Evolutionary conservation across 495 filamentous ascomycete genomes (phyloP).

Genomic region (Penicillium chermesinum): DNA sequence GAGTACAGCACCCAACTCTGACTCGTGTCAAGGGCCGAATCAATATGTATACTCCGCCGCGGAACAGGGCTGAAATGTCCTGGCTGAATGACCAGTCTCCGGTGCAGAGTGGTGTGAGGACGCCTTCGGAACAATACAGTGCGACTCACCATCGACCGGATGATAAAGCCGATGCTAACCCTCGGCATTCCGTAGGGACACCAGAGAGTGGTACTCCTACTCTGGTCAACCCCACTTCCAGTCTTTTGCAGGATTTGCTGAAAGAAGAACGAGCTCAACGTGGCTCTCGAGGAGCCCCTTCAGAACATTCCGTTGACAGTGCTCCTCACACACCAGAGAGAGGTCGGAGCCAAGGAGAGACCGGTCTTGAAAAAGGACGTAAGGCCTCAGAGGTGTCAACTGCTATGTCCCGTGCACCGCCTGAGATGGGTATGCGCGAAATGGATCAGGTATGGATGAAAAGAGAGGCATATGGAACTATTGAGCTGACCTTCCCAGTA

Average conservation of each 20-base stretch:
- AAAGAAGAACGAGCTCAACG: slow-evolving; percentile 45
- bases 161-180: slow-evolving; percentile 6
- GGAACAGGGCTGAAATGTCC: slow-evolving; percentile 26
- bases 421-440: slow-evolving; percentile 48
- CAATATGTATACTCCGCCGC: slow-evolving; percentile 37
- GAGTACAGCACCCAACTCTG: slow-evolving; percentile 32
- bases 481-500: slow-evolving; percentile 27
- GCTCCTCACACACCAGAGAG: slow-evolving; percentile 29
- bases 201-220: slow-evolving; percentile 26
- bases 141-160: neutral
- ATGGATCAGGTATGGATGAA: slow-evolving; percentile 40
- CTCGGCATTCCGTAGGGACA: slow-evolving; percentile 16
- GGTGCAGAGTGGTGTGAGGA: slow-evolving; percentile 11
- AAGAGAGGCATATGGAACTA: neutral
- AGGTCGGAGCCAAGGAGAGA: slow-evolving; percentile 27
- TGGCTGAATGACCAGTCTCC: slow-evolving; percentile 36
- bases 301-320: slow-evolving; percentile 23
- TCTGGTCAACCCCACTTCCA: slow-evolving; percentile 42
- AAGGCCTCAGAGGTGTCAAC: slow-evolving; percentile 23
- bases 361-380: slow-evolving; percentile 34
- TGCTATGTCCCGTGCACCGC: slow-evolving; percentile 27
- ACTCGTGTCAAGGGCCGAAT: slow-evolving; percentile 33
- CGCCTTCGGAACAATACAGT: slow-evolving; percentile 20
- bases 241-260: slow-evolving; percentile 42
- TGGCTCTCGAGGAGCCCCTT: slow-evolving; percentile 22